These are phyloP conservation scores for Rusavskia elegans DNA, from an alignment of 495 filamentous ascomycete genomes.

Conservation along the genomic window DNA sequence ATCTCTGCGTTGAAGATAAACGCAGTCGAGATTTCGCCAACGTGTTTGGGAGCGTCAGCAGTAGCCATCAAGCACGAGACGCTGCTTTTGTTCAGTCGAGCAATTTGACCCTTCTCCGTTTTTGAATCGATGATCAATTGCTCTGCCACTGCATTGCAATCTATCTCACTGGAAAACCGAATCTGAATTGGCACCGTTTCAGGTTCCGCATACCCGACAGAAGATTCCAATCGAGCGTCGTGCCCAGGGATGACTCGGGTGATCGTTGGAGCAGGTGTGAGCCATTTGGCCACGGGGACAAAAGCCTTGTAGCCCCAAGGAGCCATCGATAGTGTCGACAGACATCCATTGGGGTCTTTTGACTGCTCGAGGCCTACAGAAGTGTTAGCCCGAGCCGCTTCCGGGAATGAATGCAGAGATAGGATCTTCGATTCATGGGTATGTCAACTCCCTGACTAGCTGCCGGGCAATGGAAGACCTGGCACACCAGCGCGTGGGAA, in stretches of 20 bases:
- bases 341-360: constrained; percentile 12
- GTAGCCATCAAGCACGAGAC: constrained; percentile 13
- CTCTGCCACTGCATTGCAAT: constrained; percentile 32
- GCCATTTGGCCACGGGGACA: constrained; percentile 10
- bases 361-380: constrained; percentile 1
- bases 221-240: constrained; percentile 11
- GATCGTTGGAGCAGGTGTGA: constrained; percentile 10
- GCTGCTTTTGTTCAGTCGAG: constrained; percentile 15
- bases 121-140: constrained; percentile 31
- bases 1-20: constrained; percentile 24
- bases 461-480: no score
- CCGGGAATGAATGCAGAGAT: no score
- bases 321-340: constrained; percentile 5
- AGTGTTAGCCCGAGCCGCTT: no score
- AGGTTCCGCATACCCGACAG: not conserved
- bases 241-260: constrained; percentile 14
- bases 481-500: no score
- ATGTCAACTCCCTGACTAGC: no score
- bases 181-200: constrained; percentile 30
- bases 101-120: constrained; percentile 13
- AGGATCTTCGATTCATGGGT: no score
- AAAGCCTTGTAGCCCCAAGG: constrained; percentile 13
- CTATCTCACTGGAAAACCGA: constrained; percentile 39
- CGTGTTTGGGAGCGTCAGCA: constrained; percentile 20
- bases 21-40: constrained; percentile 11